Evolutionary conservation across 345 rosid genomes (phyloP), one percentile per base, ranked within the genome.

Genomic region (Kandelia obovata): DNA sequence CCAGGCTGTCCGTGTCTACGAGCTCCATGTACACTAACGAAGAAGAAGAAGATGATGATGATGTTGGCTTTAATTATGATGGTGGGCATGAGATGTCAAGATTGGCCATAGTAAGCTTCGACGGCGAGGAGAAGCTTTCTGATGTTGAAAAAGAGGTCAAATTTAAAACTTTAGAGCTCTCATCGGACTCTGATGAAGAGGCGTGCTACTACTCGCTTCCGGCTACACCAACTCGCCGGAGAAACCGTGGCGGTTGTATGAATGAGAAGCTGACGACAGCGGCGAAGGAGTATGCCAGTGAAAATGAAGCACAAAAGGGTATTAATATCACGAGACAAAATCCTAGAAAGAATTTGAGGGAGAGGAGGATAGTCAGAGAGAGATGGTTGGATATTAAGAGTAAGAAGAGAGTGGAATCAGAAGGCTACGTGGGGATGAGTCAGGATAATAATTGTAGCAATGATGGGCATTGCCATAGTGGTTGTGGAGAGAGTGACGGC

Each of bases 51-150:
- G 57, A 49, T 1, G 71, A 49, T 31, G 74, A 65, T 1, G 81
- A 71, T 6, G 78, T 64, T 20, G 65, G 47, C 11, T 39, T 39
- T 39, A 11, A 2, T 39, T 39, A 9, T 39, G 13, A 39, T 39
- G 47, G 47, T 67, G 79, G 58, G 62, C 69, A 78, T 82, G 72
- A 77, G 30, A 61, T 80, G 81, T 76, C 94, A 21, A 81, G 81
- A 37, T 53, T 88, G 72, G 83, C 96, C 0, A 56, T 89, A 0
- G 96, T 89, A 69, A 81, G 80, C 72, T 91, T 89, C 61, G 96
- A 92, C 27, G 96, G 92, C 2, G 93, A 91, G 63, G 96, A 75
- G 71, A 96, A 95, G 67, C 79, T 84, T 28, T 89, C 92, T 34
- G 90, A 85, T 11, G 84, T 81, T 17, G 81, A 76, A 0, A 58